These are phyloP conservation scores for Darksidea phi DNA, from an alignment of 495 filamentous ascomycete species.

Conservation along the genomic window DNA sequence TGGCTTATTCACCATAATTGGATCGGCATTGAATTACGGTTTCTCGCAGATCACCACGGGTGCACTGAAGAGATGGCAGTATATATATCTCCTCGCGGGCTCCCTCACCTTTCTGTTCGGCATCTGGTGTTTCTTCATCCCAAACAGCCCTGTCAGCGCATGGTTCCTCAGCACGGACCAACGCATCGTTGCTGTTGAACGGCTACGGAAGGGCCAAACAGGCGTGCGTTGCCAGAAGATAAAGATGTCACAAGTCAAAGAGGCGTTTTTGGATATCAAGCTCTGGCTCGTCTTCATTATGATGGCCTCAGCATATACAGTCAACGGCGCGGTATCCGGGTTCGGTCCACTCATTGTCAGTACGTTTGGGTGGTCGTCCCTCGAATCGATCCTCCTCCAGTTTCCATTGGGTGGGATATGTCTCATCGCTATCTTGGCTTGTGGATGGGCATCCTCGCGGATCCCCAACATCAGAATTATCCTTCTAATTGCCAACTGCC, in stretches of 20 bases:
- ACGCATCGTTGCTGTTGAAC: conserved; percentile 54
- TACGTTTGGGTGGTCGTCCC: conserved; percentile 66
- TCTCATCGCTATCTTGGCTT: conserved; percentile 62
- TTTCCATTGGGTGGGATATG: conserved; percentile 68
- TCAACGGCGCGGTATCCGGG: conserved; percentile 74
- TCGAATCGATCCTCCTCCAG: conserved; percentile 69
- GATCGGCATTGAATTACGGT: conserved; percentile 65
- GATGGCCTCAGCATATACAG: conserved; percentile 63
- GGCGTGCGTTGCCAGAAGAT: conserved; percentile 55
- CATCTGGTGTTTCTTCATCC: conserved; percentile 57
- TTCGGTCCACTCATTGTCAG: conserved; percentile 73
- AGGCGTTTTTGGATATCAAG: conserved; percentile 52
- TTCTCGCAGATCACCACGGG: conserved; percentile 64
- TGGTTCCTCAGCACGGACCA: conserved; percentile 56
- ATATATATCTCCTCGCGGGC: conserved; percentile 67
- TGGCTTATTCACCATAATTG: conserved; percentile 67
- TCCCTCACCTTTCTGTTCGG: conserved; percentile 64
- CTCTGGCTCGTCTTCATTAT: conserved; percentile 57
- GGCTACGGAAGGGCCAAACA: conserved; percentile 53
- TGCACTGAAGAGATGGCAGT: conserved; percentile 61
- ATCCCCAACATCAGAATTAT: conserved; percentile 64
- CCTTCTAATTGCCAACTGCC: conserved; percentile 62
- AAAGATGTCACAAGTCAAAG: conserved; percentile 52
- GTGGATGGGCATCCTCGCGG: conserved; percentile 59
- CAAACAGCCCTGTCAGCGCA: conserved; percentile 54